Conservation (phyloP, 192 early-diverging fungal species). For the Backusella psychrophila region DNA sequence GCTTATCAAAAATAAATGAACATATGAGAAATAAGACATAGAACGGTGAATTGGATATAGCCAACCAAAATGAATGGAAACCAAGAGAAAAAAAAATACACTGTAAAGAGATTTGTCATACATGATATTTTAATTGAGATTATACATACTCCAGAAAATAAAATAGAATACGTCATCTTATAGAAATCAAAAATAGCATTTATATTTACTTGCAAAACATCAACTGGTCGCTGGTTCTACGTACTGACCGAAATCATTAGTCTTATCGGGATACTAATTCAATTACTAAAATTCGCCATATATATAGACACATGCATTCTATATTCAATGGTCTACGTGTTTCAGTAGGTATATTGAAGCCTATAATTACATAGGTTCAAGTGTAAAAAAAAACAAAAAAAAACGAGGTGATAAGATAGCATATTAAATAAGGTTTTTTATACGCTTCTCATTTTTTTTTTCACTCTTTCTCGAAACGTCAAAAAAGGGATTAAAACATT, state of each 20-base stretch:
- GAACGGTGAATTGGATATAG: not conserved
- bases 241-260: too few species aligned
- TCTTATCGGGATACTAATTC: too few species aligned
- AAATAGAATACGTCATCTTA: not conserved
- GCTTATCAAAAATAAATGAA: too few species aligned
- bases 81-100: not conserved
- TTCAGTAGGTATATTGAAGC: too few species aligned
- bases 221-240: too few species aligned
- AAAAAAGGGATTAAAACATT: too few species aligned
- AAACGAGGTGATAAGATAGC: not conserved
- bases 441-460: not conserved
- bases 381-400: too few species aligned
- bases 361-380: not conserved
- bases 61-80: not conserved
- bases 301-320: too few species aligned
- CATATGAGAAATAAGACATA: not conserved
- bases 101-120: not conserved
- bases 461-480: too few species aligned
- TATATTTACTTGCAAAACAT: too few species aligned
- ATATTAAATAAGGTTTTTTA: not conserved
- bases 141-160: not conserved
- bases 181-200: not conserved
- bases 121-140: not conserved
- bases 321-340: too few species aligned
- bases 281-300: too few species aligned